Conservation (phyloP, 2,329 filamentous ascomycete genomes). For the Dothiorella sarmentorum region DNA sequence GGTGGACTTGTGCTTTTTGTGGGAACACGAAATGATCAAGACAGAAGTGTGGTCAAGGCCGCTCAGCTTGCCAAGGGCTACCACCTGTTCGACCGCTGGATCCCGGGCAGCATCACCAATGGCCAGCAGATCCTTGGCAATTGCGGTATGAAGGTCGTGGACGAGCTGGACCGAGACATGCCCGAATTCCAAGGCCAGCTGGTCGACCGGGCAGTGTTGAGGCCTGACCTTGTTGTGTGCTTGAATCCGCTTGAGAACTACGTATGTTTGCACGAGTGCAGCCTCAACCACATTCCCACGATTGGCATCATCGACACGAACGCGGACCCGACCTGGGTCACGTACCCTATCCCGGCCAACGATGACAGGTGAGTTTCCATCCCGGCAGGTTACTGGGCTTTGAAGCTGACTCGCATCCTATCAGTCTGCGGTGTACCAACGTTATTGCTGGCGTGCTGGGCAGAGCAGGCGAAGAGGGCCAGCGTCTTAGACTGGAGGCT, state of each 20-base stretch:
- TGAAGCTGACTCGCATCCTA: constrained; percentile 23
- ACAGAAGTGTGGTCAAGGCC: constrained; percentile 74
- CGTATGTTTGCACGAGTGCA: constrained; percentile 86
- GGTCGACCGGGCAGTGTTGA: constrained; percentile 61
- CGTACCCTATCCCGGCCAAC: constrained; percentile 94
- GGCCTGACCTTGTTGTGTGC: constrained; percentile 88
- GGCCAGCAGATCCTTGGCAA: constrained; percentile 78
- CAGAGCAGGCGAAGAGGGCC: constrained; percentile 75
- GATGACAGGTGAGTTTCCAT: constrained; percentile 69
- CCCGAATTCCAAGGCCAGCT: constrained; percentile 65
- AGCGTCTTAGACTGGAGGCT: constrained; percentile 60
- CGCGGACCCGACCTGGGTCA: constrained; percentile 87
- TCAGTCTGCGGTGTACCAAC: constrained; percentile 73
- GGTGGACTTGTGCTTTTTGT: constrained; percentile 89
- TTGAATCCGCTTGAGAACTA: constrained; percentile 93
- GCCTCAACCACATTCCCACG: constrained; percentile 80
- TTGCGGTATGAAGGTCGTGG: constrained; percentile 69
- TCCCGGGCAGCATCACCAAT: constrained; percentile 87
- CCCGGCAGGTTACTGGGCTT: neutral
- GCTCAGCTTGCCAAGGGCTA: constrained; percentile 74
- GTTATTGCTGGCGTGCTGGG: constrained; percentile 84
- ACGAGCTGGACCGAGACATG: constrained; percentile 66
- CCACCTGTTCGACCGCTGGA: constrained; percentile 92
- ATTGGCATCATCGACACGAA: constrained; percentile 95
- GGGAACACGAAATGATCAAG: constrained; percentile 79